These are phyloP conservation scores for Tylopilus subfusipes DNA, from an alignment of 768 basidiomycete genomes.

Conservation along the genomic window DNA sequence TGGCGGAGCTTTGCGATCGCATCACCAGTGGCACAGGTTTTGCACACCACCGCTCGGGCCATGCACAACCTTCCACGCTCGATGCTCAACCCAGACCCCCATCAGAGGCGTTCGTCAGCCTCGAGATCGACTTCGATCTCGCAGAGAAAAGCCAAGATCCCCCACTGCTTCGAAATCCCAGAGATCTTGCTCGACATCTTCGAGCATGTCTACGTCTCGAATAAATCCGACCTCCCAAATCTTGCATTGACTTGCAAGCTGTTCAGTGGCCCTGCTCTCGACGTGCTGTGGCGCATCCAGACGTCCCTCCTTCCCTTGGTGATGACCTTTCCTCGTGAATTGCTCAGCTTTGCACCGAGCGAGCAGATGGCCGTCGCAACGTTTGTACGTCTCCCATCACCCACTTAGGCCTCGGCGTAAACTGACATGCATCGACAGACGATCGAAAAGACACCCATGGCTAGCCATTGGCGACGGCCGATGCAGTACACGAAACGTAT, in stretches of 20 bases:
- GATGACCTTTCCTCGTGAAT: slow-evolving; percentile 14
- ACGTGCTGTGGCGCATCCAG: slow-evolving; percentile 22
- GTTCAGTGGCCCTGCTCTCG: slow-evolving; percentile 18
- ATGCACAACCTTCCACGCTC: slow-evolving; percentile 1
- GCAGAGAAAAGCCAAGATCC: not conserved
- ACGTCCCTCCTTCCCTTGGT: slow-evolving; percentile 17
- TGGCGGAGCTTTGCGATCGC: not conserved
- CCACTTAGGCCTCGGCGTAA: not conserved
- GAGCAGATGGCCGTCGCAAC: slow-evolving; percentile 15
- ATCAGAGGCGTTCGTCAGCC: not conserved
- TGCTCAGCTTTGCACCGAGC: slow-evolving; percentile 15
- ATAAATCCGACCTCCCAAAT: slow-evolving; percentile 5
- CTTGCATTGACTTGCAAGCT: slow-evolving; percentile 18
- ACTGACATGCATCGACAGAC: slow-evolving; percentile 2
- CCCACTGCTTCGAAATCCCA: slow-evolving; percentile 17
- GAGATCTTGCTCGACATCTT: slow-evolving; percentile 16
- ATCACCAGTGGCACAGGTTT: slow-evolving; percentile 1
- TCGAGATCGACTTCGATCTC: not conserved
- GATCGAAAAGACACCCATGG: slow-evolving; percentile 10
- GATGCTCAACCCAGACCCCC: not conserved
- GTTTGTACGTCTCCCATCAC: slow-evolving; percentile 7
- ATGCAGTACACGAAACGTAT: slow-evolving; percentile 21
- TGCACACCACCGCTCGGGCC: too few relatives aligned
- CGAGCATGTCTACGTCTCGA: slow-evolving; percentile 12
- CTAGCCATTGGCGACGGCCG: slow-evolving; percentile 18